Evolutionary conservation across 148 eudicot genomes (phyloP).

Genomic region (Arctostaphylos glauca): DNA sequence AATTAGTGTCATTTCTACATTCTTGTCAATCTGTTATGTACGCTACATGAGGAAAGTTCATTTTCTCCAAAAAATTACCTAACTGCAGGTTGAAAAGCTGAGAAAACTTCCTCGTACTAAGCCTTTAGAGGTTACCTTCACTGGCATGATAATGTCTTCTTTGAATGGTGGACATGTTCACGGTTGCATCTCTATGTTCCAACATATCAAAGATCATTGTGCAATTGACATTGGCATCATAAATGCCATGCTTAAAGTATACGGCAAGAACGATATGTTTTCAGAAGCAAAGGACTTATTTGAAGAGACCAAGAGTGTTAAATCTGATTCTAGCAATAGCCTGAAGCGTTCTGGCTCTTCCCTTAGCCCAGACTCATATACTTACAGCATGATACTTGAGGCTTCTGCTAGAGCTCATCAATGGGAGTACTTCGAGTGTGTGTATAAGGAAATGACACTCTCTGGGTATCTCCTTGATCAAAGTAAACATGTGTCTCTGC

Average conservation of each 20-base stretch:
- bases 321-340: slow-evolving; percentile 24
- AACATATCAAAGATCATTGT: slow-evolving; percentile 49
- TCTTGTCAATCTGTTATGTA: neutral
- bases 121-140: slow-evolving; percentile 74
- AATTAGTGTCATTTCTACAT: neutral
- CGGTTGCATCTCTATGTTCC: slow-evolving; percentile 63
- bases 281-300: slow-evolving; percentile 73
- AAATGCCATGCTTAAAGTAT: slow-evolving; percentile 81
- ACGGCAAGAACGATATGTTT: slow-evolving; percentile 85
- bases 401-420: slow-evolving; percentile 69
- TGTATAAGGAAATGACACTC: slow-evolving; percentile 82
- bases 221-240: slow-evolving; percentile 64
- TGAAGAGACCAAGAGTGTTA: slow-evolving; percentile 45
- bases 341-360: slow-evolving; percentile 30
- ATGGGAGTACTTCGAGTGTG: slow-evolving; percentile 93
- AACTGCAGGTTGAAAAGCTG: slow-evolving; percentile 67
- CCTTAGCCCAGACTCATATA: slow-evolving; percentile 54
- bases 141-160: slow-evolving; percentile 84
- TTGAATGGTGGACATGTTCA: slow-evolving; percentile 67
- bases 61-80: neutral
- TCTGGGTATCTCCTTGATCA: slow-evolving; percentile 63
- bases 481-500: slow-evolving; percentile 50
- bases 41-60: neutral
- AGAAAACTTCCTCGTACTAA: slow-evolving; percentile 52
- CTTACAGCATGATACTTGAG: slow-evolving; percentile 75